Evolutionary conservation across 2,329 filamentous ascomycete genomes (phyloP).

Genomic region (Stachybotrys chlorohalonatus): DNA sequence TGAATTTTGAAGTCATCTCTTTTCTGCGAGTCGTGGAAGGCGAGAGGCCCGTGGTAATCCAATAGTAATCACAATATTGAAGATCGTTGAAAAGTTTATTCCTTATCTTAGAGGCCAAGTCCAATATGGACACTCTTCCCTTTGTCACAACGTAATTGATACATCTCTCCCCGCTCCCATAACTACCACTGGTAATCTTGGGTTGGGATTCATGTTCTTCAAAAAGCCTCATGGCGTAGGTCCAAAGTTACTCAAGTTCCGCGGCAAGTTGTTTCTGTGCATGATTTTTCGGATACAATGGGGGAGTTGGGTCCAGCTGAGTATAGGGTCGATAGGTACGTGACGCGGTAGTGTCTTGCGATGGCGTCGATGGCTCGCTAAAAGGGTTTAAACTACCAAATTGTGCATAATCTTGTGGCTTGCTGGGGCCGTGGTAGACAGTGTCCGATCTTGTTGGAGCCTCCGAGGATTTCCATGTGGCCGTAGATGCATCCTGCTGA

Average conservation of each 20-base stretch:
- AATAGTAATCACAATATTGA: too few species aligned
- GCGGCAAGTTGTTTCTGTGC: neutral
- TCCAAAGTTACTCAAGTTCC: neutral
- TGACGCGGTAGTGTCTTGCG: neutral
- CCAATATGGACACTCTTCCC: too few species aligned
- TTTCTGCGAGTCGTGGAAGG: too few species aligned
- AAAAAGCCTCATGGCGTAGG: neutral
- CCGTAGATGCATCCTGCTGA: neutral
- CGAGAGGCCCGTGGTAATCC: too few species aligned
- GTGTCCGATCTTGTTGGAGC: conserved; percentile 8
- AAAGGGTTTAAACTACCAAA: conserved; percentile 10
- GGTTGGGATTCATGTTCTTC: too few species aligned
- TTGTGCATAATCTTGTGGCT: conserved; percentile 11
- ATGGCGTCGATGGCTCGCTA: neutral
- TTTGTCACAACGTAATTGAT: too few species aligned
- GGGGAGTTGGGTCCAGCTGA: neutral
- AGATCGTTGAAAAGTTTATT: too few species aligned
- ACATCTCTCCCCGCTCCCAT: too few species aligned
- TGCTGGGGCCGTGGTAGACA: conserved; percentile 10
- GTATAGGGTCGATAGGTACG: conserved; percentile 1
- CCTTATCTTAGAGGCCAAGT: too few species aligned
- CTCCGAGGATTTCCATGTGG: conserved; percentile 2
- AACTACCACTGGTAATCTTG: too few species aligned
- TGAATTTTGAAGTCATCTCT: too few species aligned
- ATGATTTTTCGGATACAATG: neutral